Percentiles rank a stretch among this genome's conserved stretches.
phyloP scores from a whole-genome alignment of 2,329 filamentous ascomycete species.

The Fusarium multiceps region DNA sequence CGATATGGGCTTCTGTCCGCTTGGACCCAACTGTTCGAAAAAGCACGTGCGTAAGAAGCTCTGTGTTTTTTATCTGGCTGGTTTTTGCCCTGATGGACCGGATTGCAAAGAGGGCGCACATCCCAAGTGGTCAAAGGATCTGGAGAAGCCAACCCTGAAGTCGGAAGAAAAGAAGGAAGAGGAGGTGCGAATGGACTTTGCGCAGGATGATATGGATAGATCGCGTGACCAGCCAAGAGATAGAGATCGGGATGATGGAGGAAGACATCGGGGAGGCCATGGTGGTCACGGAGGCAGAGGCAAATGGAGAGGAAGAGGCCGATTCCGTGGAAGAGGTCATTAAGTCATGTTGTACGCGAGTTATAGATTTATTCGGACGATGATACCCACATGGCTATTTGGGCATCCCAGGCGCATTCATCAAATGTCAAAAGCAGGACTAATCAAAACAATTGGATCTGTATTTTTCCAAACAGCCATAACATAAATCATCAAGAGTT shows the following conservation, averaged over 20 bases:
- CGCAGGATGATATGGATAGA: conserved; percentile 53
- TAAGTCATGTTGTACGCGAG: conserved; percentile 24
- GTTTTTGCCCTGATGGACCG: conserved; percentile 88
- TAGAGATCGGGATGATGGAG: conserved; percentile 43
- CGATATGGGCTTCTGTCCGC: conserved; percentile 91
- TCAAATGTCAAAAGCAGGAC: conserved; percentile 1
- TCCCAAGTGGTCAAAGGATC: conserved; percentile 80
- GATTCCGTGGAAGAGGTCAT: conserved; percentile 53
- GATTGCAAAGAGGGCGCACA: conserved; percentile 85
- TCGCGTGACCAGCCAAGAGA: conserved; percentile 51
- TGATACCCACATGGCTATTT: conserved; percentile 30
- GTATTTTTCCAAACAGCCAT: conserved; percentile 13
- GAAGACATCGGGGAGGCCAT: conserved; percentile 49
- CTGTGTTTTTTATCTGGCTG: conserved; percentile 88
- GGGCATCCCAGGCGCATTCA: not conserved
- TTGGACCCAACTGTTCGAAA: conserved; percentile 88
- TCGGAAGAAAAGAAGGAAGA: conserved; percentile 71
- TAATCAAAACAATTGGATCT: conserved; percentile 16
- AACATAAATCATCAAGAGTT: conserved; percentile 35
- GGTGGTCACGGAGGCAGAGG: conserved; percentile 48
- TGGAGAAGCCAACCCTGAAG: conserved; percentile 80
- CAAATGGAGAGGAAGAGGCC: conserved; percentile 54
- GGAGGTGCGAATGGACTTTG: conserved; percentile 48
- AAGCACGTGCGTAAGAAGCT: conserved; percentile 86
- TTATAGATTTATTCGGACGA: conserved; percentile 25